Percentiles rank a stretch among this genome's conserved stretches.
Conservation (phyloP, 1,139 yeast species). For the Taphrina confusa region DNA sequence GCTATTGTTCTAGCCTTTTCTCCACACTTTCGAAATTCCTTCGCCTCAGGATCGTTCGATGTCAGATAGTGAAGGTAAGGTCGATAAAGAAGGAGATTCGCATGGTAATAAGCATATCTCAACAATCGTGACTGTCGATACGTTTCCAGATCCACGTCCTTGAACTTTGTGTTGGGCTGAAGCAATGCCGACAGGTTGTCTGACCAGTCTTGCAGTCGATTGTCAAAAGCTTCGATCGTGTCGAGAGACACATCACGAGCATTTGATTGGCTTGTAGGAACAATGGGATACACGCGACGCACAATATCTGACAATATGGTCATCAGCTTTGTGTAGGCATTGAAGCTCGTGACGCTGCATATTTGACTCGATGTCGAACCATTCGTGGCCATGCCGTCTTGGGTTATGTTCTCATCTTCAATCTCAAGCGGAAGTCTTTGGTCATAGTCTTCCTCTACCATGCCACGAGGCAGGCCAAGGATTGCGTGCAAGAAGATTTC, state of each 20-base stretch:
- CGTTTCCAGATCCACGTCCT: constrained; percentile 56
- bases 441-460: constrained; percentile 75
- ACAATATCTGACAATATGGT: constrained; percentile 60
- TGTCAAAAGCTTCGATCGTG: constrained; percentile 70
- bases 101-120: constrained; percentile 77
- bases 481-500: constrained; percentile 88
- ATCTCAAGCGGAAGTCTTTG: constrained; percentile 82
- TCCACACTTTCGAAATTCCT: constrained; percentile 79
- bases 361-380: constrained; percentile 42
- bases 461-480: constrained; percentile 76
- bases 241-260: constrained; percentile 52
- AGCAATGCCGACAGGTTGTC: constrained; percentile 70
- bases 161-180: constrained; percentile 65
- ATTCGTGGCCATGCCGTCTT: constrained; percentile 57
- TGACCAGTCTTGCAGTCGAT: constrained; percentile 73
- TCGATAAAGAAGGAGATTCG: constrained; percentile 80
- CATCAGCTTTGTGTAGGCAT: constrained; percentile 76
- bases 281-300: constrained; percentile 45
- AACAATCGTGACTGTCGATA: constrained; percentile 72
- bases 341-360: constrained; percentile 69
- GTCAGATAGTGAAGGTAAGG: constrained; percentile 86
- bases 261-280: constrained; percentile 58
- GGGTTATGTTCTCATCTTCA: constrained; percentile 75
- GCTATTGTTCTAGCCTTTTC: constrained; percentile 63
- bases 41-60: constrained; percentile 55